Evolutionary conservation across 768 basidiomycete genomes (phyloP).

Genomic region (Hypsizygus marmoreus): DNA sequence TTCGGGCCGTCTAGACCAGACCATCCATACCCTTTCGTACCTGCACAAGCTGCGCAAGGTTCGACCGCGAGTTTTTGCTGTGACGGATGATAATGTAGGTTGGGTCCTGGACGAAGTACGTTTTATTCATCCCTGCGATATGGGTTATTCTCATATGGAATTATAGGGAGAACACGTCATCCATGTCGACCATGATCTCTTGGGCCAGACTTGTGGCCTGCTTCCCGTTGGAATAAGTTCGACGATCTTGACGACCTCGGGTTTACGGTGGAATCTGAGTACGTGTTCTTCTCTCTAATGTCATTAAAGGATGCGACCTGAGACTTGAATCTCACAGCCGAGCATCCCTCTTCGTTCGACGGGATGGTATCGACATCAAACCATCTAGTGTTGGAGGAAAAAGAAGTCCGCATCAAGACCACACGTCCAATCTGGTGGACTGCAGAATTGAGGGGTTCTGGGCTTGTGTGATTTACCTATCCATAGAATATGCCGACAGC

Average conservation of each 20-base stretch:
- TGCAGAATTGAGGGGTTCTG: conserved; percentile 56
- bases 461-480: conserved; percentile 14
- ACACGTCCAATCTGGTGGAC: conserved; percentile 91
- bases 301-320: not conserved
- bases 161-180: conserved; percentile 89
- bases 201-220: conserved; percentile 93
- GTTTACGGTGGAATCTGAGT: conserved; percentile 91
- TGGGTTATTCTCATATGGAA: too few species aligned
- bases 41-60: conserved; percentile 75
- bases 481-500: too few species aligned
- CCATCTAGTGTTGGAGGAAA: conserved; percentile 71
- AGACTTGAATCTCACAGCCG: conserved; percentile 37
- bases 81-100: conserved; percentile 89
- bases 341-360: conserved; percentile 74
- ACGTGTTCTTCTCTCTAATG: conserved; percentile 23
- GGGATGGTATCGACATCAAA: conserved; percentile 93
- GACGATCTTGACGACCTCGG: conserved; percentile 77
- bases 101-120: conserved; percentile 83
- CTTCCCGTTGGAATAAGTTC: conserved; percentile 85
- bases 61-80: conserved; percentile 63
- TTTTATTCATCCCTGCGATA: too few species aligned
- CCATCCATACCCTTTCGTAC: conserved; percentile 84
- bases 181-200: conserved; percentile 64
- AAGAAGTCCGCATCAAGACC: conserved; percentile 72
- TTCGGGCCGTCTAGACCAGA: conserved; percentile 92